phyloP scores from a whole-genome alignment of 2,329 filamentous ascomycete species.

The Colletotrichum endophyticum region DNA sequence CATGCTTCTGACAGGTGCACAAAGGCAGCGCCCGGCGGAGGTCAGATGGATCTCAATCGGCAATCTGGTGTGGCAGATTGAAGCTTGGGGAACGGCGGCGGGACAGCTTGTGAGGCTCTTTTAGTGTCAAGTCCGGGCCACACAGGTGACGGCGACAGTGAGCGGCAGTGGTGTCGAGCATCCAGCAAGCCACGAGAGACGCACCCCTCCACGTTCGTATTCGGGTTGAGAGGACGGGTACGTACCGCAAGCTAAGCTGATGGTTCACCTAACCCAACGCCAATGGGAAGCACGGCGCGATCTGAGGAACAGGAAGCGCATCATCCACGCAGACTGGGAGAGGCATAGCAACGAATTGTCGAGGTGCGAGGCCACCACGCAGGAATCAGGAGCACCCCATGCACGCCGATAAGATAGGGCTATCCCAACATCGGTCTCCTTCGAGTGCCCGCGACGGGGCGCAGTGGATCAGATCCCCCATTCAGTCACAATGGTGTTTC shows the following conservation, averaged over 20 bases:
- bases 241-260: neutral
- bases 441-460: neutral
- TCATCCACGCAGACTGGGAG: neutral
- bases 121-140: neutral
- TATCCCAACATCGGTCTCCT: neutral
- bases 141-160: neutral
- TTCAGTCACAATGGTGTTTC: neutral
- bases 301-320: neutral
- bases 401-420: constrained; percentile 7
- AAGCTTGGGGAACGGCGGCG: neutral
- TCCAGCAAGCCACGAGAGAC: neutral
- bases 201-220: constrained; percentile 17
- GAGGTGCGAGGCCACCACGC: neutral
- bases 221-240: constrained; percentile 2
- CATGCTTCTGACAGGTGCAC: neutral
- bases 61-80: constrained; percentile 4
- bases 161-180: neutral
- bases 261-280: neutral
- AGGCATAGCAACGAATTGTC: constrained; percentile 2
- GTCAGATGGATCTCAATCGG: constrained; percentile 17
- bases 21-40: constrained; percentile 1
- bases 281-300: neutral
- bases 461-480: neutral
- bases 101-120: neutral
- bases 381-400: neutral